Conservation (phyloP, 2,329 filamentous ascomycete species). For the Trichoderma citrinoviride region DNA sequence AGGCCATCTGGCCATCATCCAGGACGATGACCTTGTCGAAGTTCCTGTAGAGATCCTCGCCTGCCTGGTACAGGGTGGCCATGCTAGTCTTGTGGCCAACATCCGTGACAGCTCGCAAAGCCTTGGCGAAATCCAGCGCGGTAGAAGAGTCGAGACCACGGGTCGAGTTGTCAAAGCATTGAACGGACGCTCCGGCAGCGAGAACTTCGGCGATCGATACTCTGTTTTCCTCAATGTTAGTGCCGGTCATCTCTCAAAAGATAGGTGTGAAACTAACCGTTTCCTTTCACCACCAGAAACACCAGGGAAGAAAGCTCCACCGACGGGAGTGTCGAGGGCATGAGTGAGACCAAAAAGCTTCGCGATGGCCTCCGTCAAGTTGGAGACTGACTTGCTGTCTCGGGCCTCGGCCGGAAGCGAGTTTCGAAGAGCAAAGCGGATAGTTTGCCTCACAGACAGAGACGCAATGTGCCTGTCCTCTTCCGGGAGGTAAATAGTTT, state of each 20-base stretch:
- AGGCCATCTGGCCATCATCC: constrained; percentile 64
- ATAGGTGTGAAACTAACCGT: constrained; percentile 34
- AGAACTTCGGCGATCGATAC: constrained; percentile 66
- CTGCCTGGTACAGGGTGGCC: constrained; percentile 67
- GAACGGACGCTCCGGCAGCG: constrained; percentile 56
- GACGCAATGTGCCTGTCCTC: too few relatives aligned
- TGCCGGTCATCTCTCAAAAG: too few relatives aligned
- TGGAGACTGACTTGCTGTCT: too few relatives aligned
- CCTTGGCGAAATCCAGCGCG: constrained; percentile 59
- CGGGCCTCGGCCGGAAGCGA: too few relatives aligned
- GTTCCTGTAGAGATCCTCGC: constrained; percentile 65
- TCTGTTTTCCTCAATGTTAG: not conserved
- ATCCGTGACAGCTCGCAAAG: constrained; percentile 61
- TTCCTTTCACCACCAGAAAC: constrained; percentile 70
- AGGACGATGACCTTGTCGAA: constrained; percentile 70
- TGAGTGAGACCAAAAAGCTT: constrained; percentile 42
- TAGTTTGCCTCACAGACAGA: too few relatives aligned
- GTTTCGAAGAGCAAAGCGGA: too few relatives aligned
- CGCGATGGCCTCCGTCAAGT: too few relatives aligned
- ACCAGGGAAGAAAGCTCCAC: constrained; percentile 63
- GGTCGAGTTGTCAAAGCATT: constrained; percentile 67
- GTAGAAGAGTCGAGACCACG: constrained; percentile 59
- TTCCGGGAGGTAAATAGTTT: too few relatives aligned
- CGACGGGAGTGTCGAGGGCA: constrained; percentile 63
- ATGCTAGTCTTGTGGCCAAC: constrained; percentile 58